Evolutionary conservation across 1,139 yeast species (phyloP), one percentile per base, ranked within the genome.

Genomic region (Yamadazyma buinensis): DNA sequence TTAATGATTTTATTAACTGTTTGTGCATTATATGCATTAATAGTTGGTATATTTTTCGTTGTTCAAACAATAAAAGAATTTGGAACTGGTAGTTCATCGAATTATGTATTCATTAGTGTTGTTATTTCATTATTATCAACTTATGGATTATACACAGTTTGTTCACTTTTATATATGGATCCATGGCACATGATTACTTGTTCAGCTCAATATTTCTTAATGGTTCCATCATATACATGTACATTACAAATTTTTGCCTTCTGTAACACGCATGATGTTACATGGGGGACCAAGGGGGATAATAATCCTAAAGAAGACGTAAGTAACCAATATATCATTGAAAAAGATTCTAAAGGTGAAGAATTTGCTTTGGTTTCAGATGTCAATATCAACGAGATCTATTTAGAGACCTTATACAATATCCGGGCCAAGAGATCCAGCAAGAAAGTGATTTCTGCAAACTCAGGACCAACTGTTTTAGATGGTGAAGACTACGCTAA

Each of bases 221-320:
- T 90, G 71, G 70, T 88, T 36, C 97, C 97, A n/a, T 81, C 92
- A 1, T 88, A 86, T 56, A 82, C 94, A 3, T 86, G 95, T 61
- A 84, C 96, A 1, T 67, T 88, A 42, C 97, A 88, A 59, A 86
- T 88, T 38, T 88, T 86, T 63, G 96, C 97, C 1, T 86, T 87
- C 58, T 88, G 97, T 63, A 88, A 88, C 55, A 87, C 95, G 5
- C 96, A 88, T 61, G 97, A 88, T 67, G 95, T 88, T 34, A 84
- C 95, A 0, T 90, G 97, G 97, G 97, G 97, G 60, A 90, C 97
- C 0, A 88, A 88, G 55, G 97, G 97, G 46, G 95, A 90, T 42
- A 84, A 83, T 45, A 77, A 79, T 44, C 84, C 81, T 32, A 71
- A 79, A 12, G 79, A 78, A 48, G 75, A 69, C 42, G 58, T 54